These are phyloP conservation scores for Colletotrichum sp. DNA, from an alignment of 2,329 filamentous ascomycete species.

Conservation along the genomic window DNA sequence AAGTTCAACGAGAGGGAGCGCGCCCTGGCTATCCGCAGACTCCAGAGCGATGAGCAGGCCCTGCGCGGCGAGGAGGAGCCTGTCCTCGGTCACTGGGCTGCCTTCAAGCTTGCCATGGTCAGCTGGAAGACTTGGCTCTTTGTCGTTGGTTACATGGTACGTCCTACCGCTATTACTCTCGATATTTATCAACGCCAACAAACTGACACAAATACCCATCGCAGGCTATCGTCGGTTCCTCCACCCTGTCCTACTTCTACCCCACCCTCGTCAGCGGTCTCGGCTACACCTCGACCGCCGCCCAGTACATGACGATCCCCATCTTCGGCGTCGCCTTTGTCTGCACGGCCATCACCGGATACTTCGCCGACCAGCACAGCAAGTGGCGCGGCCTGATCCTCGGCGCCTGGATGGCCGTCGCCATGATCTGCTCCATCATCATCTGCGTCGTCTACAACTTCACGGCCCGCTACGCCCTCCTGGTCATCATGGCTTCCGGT, in stretches of 20 bases:
- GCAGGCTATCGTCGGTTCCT: slow-evolving; percentile 34
- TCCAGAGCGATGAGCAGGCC: slow-evolving; percentile 66
- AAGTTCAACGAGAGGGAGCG: slow-evolving; percentile 65
- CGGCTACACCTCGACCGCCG: slow-evolving; percentile 32
- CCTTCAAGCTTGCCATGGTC: slow-evolving; percentile 30
- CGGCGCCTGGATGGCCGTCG: slow-evolving; percentile 48
- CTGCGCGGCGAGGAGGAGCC: slow-evolving; percentile 69
- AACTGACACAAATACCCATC: background rate
- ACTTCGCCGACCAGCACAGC: slow-evolving; percentile 50
- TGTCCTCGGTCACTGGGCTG: slow-evolving; percentile 34
- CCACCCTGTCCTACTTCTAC: slow-evolving; percentile 37
- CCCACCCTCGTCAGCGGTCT: slow-evolving; percentile 36
- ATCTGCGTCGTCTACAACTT: slow-evolving; percentile 56
- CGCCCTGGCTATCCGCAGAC: slow-evolving; percentile 62
- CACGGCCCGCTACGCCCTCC: slow-evolving; percentile 55
- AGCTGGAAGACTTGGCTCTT: slow-evolving; percentile 47
- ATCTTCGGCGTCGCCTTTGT: slow-evolving; percentile 60
- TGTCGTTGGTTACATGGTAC: slow-evolving; percentile 44
- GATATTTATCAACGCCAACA: slow-evolving; percentile 27
- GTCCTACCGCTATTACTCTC: background rate
- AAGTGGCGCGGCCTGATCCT: slow-evolving; percentile 52
- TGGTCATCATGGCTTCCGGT: slow-evolving; percentile 60
- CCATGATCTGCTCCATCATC: slow-evolving; percentile 42
- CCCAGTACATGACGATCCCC: slow-evolving; percentile 48
- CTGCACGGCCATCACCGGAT: slow-evolving; percentile 49